phyloP scores from a whole-genome alignment of 768 basidiomycete genomes.

The Phaeotremella fagi region DNA sequence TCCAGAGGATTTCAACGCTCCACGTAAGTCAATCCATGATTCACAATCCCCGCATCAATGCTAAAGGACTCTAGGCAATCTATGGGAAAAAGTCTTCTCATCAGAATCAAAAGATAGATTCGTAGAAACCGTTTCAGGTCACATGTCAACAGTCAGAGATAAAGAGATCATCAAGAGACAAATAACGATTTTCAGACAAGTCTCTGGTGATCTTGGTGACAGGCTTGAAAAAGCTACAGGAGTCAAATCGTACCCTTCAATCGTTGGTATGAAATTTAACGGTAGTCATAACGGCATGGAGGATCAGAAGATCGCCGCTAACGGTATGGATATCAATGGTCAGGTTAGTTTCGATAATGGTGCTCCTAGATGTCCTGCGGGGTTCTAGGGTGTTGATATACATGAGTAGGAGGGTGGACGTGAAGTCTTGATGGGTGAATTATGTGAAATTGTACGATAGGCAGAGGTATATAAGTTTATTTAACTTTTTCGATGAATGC shows the following conservation, averaged over 20 bases:
- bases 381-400: no score
- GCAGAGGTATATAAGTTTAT: no score
- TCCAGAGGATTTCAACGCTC: constrained; percentile 60
- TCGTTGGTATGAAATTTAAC: constrained; percentile 33
- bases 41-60: neutral
- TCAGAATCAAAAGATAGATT: constrained; percentile 44
- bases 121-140: constrained; percentile 50
- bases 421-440: no score
- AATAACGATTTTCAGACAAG: constrained; percentile 63
- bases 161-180: constrained; percentile 45
- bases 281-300: constrained; percentile 40
- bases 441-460: no score
- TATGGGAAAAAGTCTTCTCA: constrained; percentile 50
- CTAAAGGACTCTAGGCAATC: constrained; percentile 26
- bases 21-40: neutral
- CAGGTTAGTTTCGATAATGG: constrained; percentile 25
- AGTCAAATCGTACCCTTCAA: constrained; percentile 42
- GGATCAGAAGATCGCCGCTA: constrained; percentile 32
- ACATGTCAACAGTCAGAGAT: constrained; percentile 43
- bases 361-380: no score
- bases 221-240: constrained; percentile 73
- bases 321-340: constrained; percentile 24
- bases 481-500: no score
- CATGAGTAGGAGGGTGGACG: no score
- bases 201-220: constrained; percentile 69